Base-by-base conservation (phyloP, 306 rosid species). In the Myrica gale region DNA sequence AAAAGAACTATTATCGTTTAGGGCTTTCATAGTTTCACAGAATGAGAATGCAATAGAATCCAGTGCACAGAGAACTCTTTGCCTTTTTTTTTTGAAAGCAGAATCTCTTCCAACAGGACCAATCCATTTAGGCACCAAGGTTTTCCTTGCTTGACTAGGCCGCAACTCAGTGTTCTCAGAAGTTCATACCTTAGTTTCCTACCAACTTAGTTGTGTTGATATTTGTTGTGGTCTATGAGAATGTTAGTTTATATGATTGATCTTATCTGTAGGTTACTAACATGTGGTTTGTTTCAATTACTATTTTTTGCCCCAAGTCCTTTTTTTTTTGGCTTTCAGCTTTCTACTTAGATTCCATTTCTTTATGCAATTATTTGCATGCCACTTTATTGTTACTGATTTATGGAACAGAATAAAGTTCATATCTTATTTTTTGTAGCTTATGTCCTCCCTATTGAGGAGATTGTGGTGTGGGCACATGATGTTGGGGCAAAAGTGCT, bases 401-500 rank as follows among this genome's bases (percentile, higher is more conserved):
- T 61, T 17, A 17, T n/a, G 8, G 23, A 17, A 66, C 17, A 23
- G n/a, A 42, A 17, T 66, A 17, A 41, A 41, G 12, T n/a, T 39
- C 9, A 57, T 4, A 57, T n/a, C 9, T n/a, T n/a, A n/a, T 5
- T 8, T 70, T 76, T 54, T 88, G 84, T 73, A 94, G 98, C 88
- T 46, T 92, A 96, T 75, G 86, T 83, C 77, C 95, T 90, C 83
- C 98, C 98, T 66, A 82, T 94, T 72, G 81, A 85, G 80, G 95
- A 92, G 69, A 88, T 93, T 73, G 85, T 88, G 41, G 75, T 52
- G 60, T 92, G 87, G 97, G 96, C 98, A 47, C 97, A 94, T 89
- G 90, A 72, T 68, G 90, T 86, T 82, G 98, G 97, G 57, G 98
- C 98, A 54, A 94, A 87, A 89, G 90, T 94, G 76, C 91, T 94